Evolutionary conservation across 129 eudicot genomes (phyloP).

Genomic region (Flaveria linearis): DNA sequence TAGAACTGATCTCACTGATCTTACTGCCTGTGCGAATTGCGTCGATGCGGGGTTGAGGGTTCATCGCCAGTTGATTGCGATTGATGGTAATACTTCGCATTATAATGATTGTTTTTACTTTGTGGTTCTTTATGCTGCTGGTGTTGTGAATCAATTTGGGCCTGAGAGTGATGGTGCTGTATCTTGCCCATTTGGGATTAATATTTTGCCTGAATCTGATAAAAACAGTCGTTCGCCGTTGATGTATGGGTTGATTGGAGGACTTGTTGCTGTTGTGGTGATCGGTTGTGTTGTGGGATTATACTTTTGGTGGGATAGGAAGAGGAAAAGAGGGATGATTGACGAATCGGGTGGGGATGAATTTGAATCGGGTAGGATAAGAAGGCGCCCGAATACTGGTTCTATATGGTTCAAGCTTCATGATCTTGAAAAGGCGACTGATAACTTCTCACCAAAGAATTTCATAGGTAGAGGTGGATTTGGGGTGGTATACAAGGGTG

Average conservation of each 20-base stretch:
- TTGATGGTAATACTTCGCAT: conserved; percentile 78
- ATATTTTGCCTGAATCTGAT: conserved; percentile 17
- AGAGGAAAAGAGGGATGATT: conserved; percentile 32
- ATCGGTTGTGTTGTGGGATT: conserved; percentile 48
- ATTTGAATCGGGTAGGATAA: conserved; percentile 50
- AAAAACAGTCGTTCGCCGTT: conserved; percentile 30
- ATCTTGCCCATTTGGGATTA: conserved; percentile 57
- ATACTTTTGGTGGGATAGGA: conserved; percentile 63
- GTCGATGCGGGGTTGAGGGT: conserved; percentile 68
- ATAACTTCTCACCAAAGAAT: conserved; percentile 62
- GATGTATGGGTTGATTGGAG: conserved; percentile 64
- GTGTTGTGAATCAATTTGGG: conserved; percentile 60
- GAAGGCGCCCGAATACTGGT: conserved; percentile 65
- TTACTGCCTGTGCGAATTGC: conserved; percentile 68
- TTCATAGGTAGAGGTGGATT: conserved; percentile 82
- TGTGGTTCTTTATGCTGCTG: conserved; percentile 82
- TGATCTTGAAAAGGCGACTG: conserved; percentile 75
- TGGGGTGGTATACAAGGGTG: conserved; percentile 73
- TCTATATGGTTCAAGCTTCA: conserved; percentile 70
- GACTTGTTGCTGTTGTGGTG: conserved; percentile 45
- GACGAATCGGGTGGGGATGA: conserved; percentile 43
- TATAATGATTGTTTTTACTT: conserved; percentile 67
- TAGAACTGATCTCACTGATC: conserved; percentile 57
- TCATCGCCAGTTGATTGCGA: conserved; percentile 39
- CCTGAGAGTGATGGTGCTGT: conserved; percentile 61